Base-by-base conservation (phyloP, 176 grass and related monocot genomes). In the Pontederia crassipes region DNA sequence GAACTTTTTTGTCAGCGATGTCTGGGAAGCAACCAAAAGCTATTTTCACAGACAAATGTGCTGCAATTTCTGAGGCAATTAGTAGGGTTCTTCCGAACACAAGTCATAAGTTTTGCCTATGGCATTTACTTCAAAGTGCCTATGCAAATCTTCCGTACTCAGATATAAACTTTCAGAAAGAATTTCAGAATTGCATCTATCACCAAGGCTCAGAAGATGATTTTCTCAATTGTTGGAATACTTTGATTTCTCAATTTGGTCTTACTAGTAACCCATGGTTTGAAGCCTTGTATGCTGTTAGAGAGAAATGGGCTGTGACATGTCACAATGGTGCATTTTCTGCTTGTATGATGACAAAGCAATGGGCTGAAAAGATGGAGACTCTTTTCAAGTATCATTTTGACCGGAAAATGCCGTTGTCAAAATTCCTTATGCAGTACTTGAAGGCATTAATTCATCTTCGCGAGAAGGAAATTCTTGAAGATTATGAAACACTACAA, bases 331-430 rank as follows among this genome's bases (percentile, higher is more conserved):
- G 60, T 27, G 61, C 61, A 27, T 77, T 82, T 67, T 54, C 54
- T 56, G 67, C 67, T 72, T 61, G 32, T 10, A 73, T 77, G 80
- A 58, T 62, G 16, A 72, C 61, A 15, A 73, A 82, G 65, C 49
- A 77, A 58, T 77, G 80, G 74, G 63, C 45, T 17, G 28, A 77
- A 59, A 50, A 8, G 52, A 82, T 82, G 74, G 80, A 71, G 5
- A 82, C 72, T 77, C 68, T 82, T 64, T 77, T 77, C 26, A 82
- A 68, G 56, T 55, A 66, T 46, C 57, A 74, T 61, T 81, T 82
- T 49, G 72, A 68, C 35, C 52, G 74, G 28, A 82, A 82, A 77
- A 54, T 77, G 61, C 67, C 74, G 24, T 14, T 82, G 28, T 15
- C 56, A 17, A 77, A 82, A 71, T 82, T 82, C 55, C 77, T 82